Evolutionary conservation across 2,329 filamentous ascomycete species (phyloP).

Genomic region (Claviceps paspali): DNA sequence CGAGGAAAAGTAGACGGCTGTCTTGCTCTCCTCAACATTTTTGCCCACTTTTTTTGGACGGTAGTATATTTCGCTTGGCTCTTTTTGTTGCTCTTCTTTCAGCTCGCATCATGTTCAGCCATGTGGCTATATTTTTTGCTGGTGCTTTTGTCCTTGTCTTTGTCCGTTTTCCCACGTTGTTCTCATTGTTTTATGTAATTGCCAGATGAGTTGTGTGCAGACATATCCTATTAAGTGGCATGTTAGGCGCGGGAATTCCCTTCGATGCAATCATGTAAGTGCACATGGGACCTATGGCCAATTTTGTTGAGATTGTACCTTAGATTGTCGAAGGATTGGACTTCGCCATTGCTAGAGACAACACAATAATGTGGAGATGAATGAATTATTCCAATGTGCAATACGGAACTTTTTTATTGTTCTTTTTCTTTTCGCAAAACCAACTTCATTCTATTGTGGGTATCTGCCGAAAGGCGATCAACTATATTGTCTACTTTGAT

Average conservation of each 20-base stretch:
- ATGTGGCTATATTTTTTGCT: slow-evolving; percentile 7
- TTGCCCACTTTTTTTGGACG: slow-evolving; percentile 3
- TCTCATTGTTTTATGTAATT: slow-evolving; percentile 6
- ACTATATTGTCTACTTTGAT: slow-evolving; percentile 14
- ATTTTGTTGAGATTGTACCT: slow-evolving; percentile 25
- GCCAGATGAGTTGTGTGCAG: slow-evolving; percentile 8
- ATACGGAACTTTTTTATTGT: background rate
- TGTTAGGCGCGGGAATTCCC: slow-evolving; percentile 18
- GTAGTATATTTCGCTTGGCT: slow-evolving; percentile 7
- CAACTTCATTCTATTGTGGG: slow-evolving; percentile 3
- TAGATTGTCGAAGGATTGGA: slow-evolving; percentile 16
- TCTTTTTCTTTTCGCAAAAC: background rate
- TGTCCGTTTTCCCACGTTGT: slow-evolving; percentile 8
- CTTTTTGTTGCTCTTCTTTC: slow-evolving; percentile 5
- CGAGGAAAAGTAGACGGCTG: slow-evolving; percentile 13
- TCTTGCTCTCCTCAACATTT: slow-evolving; percentile 1
- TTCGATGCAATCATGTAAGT: background rate
- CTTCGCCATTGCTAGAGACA: background rate
- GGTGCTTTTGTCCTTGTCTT: slow-evolving; percentile 5
- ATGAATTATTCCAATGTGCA: slow-evolving; percentile 7
- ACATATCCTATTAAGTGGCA: slow-evolving; percentile 18
- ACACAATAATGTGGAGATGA: slow-evolving; percentile 8
- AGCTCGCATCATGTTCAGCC: slow-evolving; percentile 6
- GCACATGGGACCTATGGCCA: slow-evolving; percentile 9
- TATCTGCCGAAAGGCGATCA: slow-evolving; percentile 9